Evolutionary conservation across 202 grass and related monocot species (phyloP).

Genomic region (Schoenoplectus triqueter): DNA sequence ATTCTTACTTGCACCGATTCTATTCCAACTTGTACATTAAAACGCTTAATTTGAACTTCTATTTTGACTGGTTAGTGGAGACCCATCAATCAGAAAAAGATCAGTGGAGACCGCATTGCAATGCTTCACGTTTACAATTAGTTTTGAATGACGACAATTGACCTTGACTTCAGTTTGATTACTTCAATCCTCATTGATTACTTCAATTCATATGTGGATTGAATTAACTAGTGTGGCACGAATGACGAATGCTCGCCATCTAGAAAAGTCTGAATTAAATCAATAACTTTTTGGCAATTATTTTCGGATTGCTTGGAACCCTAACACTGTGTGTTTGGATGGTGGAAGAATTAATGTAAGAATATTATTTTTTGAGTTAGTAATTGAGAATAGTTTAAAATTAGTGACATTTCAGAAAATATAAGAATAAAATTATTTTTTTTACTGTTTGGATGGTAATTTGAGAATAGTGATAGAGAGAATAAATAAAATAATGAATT

Average conservation of each 20-base stretch:
- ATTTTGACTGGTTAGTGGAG: too few species aligned
- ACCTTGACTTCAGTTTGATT: slow-evolving; percentile 15
- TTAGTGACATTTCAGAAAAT: too few species aligned
- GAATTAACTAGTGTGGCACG: not conserved
- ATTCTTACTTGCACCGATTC: not conserved
- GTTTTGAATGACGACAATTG: slow-evolving; percentile 12
- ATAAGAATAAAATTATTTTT: too few species aligned
- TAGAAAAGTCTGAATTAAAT: not conserved
- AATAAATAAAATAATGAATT: too few species aligned
- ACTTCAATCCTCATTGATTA: not conserved
- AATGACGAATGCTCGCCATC: not conserved
- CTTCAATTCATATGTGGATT: not conserved
- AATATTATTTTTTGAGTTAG: too few species aligned
- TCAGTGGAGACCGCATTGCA: not conserved
- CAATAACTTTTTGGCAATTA: too few species aligned
- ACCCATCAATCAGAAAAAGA: not conserved
- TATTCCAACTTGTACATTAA: slow-evolving; percentile 1
- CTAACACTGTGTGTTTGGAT: too few species aligned
- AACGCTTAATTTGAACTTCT: not conserved
- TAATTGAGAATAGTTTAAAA: too few species aligned
- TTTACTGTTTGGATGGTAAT: too few species aligned
- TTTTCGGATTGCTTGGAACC: too few species aligned
- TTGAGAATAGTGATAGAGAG: too few species aligned
- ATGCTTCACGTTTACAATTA: not conserved
- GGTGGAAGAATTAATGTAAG: too few species aligned